These are phyloP conservation scores for Aspergillus fijiensis DNA, from an alignment of 2,329 filamentous ascomycete genomes.

Conservation along the genomic window DNA sequence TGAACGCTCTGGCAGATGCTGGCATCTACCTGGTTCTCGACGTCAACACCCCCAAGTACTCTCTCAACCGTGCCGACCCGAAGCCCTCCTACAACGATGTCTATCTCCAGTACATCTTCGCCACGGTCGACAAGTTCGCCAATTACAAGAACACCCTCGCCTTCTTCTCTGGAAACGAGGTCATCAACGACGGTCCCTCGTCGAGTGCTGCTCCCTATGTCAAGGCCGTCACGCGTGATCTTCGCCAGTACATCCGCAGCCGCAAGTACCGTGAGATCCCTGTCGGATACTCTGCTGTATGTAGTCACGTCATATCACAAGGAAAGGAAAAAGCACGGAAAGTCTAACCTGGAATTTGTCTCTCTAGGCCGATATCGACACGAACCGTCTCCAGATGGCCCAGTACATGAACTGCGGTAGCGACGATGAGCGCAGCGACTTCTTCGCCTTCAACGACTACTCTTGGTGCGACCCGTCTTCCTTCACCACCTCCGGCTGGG, in stretches of 20 bases:
- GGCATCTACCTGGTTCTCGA: slow-evolving; percentile 92
- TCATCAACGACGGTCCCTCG: slow-evolving; percentile 68
- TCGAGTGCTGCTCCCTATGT: slow-evolving; percentile 69
- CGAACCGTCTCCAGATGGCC: slow-evolving; percentile 83
- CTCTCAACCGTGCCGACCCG: slow-evolving; percentile 76
- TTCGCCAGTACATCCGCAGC: slow-evolving; percentile 66
- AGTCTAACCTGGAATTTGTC: background rate
- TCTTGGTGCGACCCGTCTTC: slow-evolving; percentile 75
- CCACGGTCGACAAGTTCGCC: slow-evolving; percentile 80
- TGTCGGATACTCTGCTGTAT: slow-evolving; percentile 66
- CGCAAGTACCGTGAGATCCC: slow-evolving; percentile 65
- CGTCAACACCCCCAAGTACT: slow-evolving; percentile 88
- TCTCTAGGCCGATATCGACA: slow-evolving; percentile 69
- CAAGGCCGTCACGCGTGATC: slow-evolving; percentile 76
- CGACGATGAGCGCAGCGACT: slow-evolving; percentile 80
- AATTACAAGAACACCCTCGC: slow-evolving; percentile 84
- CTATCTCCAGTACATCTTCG: slow-evolving; percentile 83
- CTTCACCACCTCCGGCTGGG: slow-evolving; percentile 75
- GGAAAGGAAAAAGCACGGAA: background rate
- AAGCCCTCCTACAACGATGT: slow-evolving; percentile 77
- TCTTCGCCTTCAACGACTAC: slow-evolving; percentile 86
- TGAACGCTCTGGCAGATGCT: slow-evolving; percentile 74
- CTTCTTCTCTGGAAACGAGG: slow-evolving; percentile 81
- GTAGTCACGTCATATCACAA: slow-evolving; percentile 5
- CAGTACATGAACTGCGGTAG: slow-evolving; percentile 91